Percentiles rank a stretch among this genome's conserved stretches.
Conservation (phyloP, 179 eudicot species). For the Monotropa hypopitys region DNA sequence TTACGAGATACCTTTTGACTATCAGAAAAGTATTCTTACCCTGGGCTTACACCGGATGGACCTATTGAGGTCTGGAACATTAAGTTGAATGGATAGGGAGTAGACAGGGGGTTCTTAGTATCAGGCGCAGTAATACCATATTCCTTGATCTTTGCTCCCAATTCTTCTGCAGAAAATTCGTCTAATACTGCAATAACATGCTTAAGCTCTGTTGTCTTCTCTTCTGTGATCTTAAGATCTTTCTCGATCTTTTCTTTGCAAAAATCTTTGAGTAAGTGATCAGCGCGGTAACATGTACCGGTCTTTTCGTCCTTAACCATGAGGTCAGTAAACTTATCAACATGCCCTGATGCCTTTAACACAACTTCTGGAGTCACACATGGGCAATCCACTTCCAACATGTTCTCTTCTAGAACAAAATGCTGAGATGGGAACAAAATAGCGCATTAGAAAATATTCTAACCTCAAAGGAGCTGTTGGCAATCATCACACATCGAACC, state of each 20-base stretch:
- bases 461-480: not conserved
- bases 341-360: slow-evolving; percentile 88
- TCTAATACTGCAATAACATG: slow-evolving; percentile 67
- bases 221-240: slow-evolving; percentile 42
- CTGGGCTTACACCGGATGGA: slow-evolving; percentile 65
- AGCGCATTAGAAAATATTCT: not conserved
- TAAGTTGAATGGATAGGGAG: slow-evolving; percentile 82
- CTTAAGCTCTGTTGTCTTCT: slow-evolving; percentile 53
- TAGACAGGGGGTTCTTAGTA: slow-evolving; percentile 74
- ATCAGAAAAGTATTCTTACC: slow-evolving; percentile 28
- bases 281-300: slow-evolving; percentile 78
- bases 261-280: slow-evolving; percentile 81
- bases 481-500: not conserved
- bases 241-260: slow-evolving; percentile 85
- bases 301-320: slow-evolving; percentile 94
- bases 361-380: slow-evolving; percentile 89
- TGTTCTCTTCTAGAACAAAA: slow-evolving; percentile 82
- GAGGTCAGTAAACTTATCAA: slow-evolving; percentile 87
- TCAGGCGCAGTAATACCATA: slow-evolving; percentile 85
- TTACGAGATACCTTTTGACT: not conserved
- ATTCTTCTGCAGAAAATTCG: slow-evolving; percentile 62
- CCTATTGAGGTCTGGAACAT: slow-evolving; percentile 97
- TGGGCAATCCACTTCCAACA: slow-evolving; percentile 93
- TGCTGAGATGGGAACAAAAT: slow-evolving; percentile 33
- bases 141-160: slow-evolving; percentile 81